A percentile compares a stretch with the other conserved stretches of the same genome.
phyloP scores from a whole-genome alignment of 2,329 filamentous ascomycete genomes.

The Colletotrichum musae region DNA sequence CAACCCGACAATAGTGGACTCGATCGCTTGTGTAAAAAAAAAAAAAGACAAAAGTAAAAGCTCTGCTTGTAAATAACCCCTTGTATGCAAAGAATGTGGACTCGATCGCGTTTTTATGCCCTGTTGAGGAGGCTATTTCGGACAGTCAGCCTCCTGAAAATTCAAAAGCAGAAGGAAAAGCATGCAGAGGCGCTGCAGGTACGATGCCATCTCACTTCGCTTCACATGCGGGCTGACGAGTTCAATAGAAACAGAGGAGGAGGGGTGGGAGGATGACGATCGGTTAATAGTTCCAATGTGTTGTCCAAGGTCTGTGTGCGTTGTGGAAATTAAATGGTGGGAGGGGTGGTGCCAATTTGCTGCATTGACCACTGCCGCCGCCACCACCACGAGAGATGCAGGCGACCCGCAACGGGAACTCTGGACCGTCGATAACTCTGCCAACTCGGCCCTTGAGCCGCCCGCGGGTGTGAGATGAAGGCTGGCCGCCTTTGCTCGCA shows the following conservation, averaged over 20 bases:
- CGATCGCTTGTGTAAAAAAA: no score
- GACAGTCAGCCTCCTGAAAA: not conserved
- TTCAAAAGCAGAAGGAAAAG: constrained; percentile 13
- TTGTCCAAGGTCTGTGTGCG: constrained; percentile 10
- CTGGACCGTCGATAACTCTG: constrained; percentile 1
- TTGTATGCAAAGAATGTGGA: no score
- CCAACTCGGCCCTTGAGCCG: not conserved
- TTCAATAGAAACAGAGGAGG: not conserved
- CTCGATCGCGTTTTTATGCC: constrained; percentile 8
- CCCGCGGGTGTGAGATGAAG: not conserved
- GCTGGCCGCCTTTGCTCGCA: not conserved
- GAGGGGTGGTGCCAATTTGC: constrained; percentile 12
- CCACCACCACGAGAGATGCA: constrained; percentile 13
- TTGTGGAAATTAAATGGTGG: constrained; percentile 38
- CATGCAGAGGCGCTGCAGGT: constrained; percentile 4
- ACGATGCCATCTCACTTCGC: constrained; percentile 9
- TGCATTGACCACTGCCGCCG: constrained; percentile 27
- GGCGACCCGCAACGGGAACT: constrained; percentile 10
- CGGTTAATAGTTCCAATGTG: constrained; percentile 22
- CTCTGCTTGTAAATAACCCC: no score
- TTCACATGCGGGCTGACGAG: constrained; percentile 1
- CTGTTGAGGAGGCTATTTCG: constrained; percentile 3
- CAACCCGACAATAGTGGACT: constrained; percentile 8
- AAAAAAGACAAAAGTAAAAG: no score
- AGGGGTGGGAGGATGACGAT: constrained; percentile 22